phyloP scores from a whole-genome alignment of 352 stramenopile species.

The Peronospora tabacina region DNA sequence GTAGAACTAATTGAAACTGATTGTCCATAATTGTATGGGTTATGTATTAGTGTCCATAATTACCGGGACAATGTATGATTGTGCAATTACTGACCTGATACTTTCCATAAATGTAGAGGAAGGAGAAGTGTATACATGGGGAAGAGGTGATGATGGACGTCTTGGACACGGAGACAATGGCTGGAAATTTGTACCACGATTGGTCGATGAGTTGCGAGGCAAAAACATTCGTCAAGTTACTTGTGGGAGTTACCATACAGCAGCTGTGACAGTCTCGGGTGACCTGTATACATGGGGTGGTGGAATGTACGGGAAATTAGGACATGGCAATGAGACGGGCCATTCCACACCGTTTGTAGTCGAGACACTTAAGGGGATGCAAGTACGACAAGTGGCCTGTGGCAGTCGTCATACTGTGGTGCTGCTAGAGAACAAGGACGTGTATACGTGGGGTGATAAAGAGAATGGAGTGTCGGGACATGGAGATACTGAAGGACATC shows the following conservation, averaged over 20 bases:
- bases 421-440: slow-evolving; percentile 79
- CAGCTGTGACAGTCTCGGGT: slow-evolving; percentile 89
- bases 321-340: slow-evolving; percentile 89
- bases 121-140: slow-evolving; percentile 87
- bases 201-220: slow-evolving; percentile 87
- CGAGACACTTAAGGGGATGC: slow-evolving; percentile 87
- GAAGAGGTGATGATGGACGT: slow-evolving; percentile 80
- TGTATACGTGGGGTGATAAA: slow-evolving; percentile 93
- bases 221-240: slow-evolving; percentile 90
- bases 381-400: slow-evolving; percentile 90
- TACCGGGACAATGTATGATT: background rate
- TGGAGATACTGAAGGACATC: slow-evolving; percentile 91
- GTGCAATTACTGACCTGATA: background rate
- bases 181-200: slow-evolving; percentile 95
- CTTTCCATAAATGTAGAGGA: slow-evolving; percentile 32
- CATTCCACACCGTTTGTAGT: slow-evolving; percentile 91
- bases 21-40: background rate
- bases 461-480: slow-evolving; percentile 94
- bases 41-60: background rate
- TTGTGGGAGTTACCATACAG: slow-evolving; percentile 94
- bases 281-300: slow-evolving; percentile 92
- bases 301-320: slow-evolving; percentile 93
- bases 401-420: slow-evolving; percentile 92
- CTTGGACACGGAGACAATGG: slow-evolving; percentile 91
- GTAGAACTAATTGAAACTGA: slow-evolving; percentile 7